Conservation (phyloP, 2,329 filamentous ascomycete genomes). For the Pseudopyricularia javanii region DNA sequence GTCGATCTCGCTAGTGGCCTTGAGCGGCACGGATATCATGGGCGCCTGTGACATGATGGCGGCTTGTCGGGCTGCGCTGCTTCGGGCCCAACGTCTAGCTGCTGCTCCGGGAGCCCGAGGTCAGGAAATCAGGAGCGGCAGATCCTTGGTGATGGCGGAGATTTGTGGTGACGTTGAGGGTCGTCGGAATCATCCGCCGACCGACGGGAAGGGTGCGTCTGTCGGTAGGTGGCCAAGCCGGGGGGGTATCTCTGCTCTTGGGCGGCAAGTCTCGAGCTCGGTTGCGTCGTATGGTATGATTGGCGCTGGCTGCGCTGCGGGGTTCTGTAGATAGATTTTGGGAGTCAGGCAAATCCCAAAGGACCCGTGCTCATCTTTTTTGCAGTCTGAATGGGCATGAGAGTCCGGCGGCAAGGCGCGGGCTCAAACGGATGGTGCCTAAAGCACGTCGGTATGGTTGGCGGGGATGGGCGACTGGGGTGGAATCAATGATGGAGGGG, state of each 20-base stretch:
- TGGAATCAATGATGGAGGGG: no score
- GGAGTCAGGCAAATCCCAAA: not conserved
- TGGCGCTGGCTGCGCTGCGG: not conserved
- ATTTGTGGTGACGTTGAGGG: not conserved
- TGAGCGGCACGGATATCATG: conserved; percentile 91
- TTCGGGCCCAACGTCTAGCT: not conserved
- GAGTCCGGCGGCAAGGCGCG: not conserved
- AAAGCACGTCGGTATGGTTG: no score
- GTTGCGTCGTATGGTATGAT: not conserved
- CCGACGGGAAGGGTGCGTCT: not conserved
- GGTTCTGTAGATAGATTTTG: not conserved
- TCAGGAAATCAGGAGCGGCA: not conserved
- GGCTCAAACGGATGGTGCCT: no score
- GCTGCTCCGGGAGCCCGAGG: not conserved
- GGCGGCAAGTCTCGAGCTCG: not conserved
- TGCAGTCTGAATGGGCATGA: not conserved
- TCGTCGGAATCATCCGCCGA: not conserved
- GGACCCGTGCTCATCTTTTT: not conserved
- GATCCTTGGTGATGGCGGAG: not conserved
- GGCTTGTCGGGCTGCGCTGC: not conserved
- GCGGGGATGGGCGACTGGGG: no score
- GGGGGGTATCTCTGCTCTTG: not conserved
- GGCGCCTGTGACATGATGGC: conserved; percentile 66
- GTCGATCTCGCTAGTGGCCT: conserved; percentile 94
- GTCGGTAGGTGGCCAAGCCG: not conserved